Percentiles rank a stretch among this genome's conserved stretches.
Evolutionary conservation across 495 filamentous ascomycete species (phyloP).

Genomic region (Xeromyces bisporus): DNA sequence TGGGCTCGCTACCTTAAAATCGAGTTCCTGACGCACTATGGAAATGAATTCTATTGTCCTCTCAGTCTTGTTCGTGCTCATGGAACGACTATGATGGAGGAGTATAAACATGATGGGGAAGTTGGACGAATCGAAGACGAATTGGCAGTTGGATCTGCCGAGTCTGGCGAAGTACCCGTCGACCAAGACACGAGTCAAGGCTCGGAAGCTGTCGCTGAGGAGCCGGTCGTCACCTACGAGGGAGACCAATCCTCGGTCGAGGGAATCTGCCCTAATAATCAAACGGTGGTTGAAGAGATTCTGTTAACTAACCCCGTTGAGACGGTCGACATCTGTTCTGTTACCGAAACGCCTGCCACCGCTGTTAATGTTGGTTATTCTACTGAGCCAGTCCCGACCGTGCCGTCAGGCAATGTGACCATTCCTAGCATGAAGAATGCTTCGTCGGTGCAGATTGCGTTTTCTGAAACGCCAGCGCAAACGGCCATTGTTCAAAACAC

Average conservation of each 20-base stretch:
- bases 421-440: constrained; percentile 1
- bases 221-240: not conserved
- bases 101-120: constrained; percentile 64
- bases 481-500: constrained; percentile 10
- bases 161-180: constrained; percentile 22
- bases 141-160: constrained; percentile 20
- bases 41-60: constrained; percentile 91
- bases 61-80: constrained; percentile 81
- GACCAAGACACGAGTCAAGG: constrained; percentile 9
- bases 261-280: constrained; percentile 6
- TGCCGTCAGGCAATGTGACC: constrained; percentile 3
- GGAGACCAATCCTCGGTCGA: not conserved
- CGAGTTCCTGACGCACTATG: constrained; percentile 87
- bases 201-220: not conserved
- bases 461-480: constrained; percentile 4
- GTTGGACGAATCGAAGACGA: constrained; percentile 42
- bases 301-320: constrained; percentile 3
- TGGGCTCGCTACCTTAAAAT: constrained; percentile 87
- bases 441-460: constrained; percentile 3
- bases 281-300: constrained; percentile 5
- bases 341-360: constrained; percentile 6
- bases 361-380: constrained; percentile 3
- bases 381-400: constrained; percentile 2
- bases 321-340: constrained; percentile 7
- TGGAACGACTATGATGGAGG: constrained; percentile 92